Percentiles rank a stretch among this genome's conserved stretches.
phyloP scores from a whole-genome alignment of 2,329 filamentous ascomycete species.

The Diaporthe sp. region DNA sequence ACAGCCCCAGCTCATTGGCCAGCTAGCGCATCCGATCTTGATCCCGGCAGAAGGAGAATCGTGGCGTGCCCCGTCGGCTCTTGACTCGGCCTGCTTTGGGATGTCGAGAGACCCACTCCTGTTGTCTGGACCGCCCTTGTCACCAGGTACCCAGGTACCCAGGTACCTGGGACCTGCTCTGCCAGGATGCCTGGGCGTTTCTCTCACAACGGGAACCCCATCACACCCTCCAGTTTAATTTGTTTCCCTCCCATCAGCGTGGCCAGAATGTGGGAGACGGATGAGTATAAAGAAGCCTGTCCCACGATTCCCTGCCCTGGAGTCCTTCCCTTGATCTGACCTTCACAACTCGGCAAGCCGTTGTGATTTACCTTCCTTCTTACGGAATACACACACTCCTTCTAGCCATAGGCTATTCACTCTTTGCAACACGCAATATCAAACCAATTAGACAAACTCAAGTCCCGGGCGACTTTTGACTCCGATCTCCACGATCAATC shows the following conservation, averaged over 20 bases:
- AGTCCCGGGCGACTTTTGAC: conserved; percentile 41
- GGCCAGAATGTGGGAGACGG: background rate
- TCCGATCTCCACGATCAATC: conserved; percentile 35
- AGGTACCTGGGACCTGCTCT: conserved; percentile 22
- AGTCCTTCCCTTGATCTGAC: background rate
- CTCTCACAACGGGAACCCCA: conserved; percentile 36
- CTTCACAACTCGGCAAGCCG: conserved; percentile 38
- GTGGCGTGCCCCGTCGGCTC: conserved; percentile 28
- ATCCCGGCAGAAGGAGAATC: conserved; percentile 33
- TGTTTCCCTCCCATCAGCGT: conserved; percentile 24
- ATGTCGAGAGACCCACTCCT: conserved; percentile 30
- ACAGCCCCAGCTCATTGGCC: conserved; percentile 21
- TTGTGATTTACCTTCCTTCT: conserved; percentile 36
- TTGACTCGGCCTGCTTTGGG: conserved; percentile 31
- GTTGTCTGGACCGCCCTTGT: conserved; percentile 33
- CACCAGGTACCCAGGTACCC: conserved; percentile 30
- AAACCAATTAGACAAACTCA: conserved; percentile 25
- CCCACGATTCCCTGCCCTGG: conserved; percentile 24
- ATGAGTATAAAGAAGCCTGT: conserved; percentile 38
- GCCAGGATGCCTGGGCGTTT: conserved; percentile 36
- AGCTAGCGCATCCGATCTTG: conserved; percentile 35
- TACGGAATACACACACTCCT: conserved; percentile 32
- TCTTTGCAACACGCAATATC: conserved; percentile 39
- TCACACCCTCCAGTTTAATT: conserved; percentile 31
- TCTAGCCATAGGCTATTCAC: conserved; percentile 39